phyloP scores from a whole-genome alignment of 805 yeast genomes.

The Nakazawaea ishiwadae region DNA sequence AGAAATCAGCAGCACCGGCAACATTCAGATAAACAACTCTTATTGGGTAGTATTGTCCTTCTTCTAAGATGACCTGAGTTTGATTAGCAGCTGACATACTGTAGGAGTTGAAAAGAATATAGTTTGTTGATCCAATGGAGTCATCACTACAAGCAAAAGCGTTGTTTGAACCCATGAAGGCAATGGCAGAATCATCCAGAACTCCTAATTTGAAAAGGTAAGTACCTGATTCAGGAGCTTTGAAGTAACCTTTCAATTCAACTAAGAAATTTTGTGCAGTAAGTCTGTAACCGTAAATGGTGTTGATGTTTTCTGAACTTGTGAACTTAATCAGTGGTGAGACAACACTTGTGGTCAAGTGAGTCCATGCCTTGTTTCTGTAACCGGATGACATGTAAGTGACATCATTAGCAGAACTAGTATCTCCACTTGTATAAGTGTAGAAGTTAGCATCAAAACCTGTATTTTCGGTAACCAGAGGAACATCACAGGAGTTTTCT shows the following conservation, averaged over 20 bases:
- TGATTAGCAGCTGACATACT: neutral
- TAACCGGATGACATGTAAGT: neutral
- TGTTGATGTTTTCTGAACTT: neutral
- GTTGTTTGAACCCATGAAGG: neutral
- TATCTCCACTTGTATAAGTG: neutral
- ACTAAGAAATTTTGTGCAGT: neutral
- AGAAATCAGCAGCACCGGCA: slow-evolving; percentile 16
- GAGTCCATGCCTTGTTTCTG: neutral
- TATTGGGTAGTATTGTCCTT: neutral
- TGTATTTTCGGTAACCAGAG: neutral
- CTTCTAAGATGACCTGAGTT: neutral
- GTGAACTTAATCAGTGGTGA: neutral
- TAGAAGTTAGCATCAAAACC: neutral
- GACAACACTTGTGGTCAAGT: neutral
- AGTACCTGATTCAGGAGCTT: neutral
- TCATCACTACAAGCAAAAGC: neutral
- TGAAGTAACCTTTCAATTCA: neutral
- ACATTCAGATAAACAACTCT: neutral
- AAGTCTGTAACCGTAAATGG: neutral
- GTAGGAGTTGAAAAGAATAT: too few species aligned
- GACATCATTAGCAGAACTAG: neutral
- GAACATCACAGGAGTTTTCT: neutral
- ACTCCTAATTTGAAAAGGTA: neutral
- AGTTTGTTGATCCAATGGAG: neutral
- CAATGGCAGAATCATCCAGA: neutral